Base-by-base conservation (phyloP, 345 rosid species). In the Linum trigynum region DNA sequence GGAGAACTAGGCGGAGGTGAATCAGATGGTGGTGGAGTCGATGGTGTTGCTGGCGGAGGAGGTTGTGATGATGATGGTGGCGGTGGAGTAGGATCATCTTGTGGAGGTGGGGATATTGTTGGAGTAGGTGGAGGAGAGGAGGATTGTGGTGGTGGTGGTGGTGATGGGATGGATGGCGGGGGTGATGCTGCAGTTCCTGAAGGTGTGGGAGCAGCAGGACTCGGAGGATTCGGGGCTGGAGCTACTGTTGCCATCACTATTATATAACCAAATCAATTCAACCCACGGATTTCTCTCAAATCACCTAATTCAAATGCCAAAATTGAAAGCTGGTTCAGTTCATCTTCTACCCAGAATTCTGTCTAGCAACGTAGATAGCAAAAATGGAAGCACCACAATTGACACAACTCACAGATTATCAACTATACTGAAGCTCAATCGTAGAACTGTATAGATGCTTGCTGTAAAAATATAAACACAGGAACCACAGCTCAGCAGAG, bases 241-340 rank as follows among this genome's bases (percentile, higher is more conserved):
- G 79, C 72, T 4, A 80, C 65, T 57, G 87, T 66, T 45, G 96
- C 81, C 98, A 92, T 92, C 77, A 69, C 55, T 68, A 62, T 50
- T 73, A 23, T 32, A 42, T 69, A 38, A 61, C 32, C 32, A 23
- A 23, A 23, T 23, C 32, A 70, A 55, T 64, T 39, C 43, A 1
- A 64, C 38, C 17, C 38, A 67, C 60, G 39, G 42, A 39, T 37
- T 35, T 59, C 63, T 2, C 66, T 10, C 64, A 32, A 65, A 7
- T 39, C 66, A 67, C 56, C 7, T 3, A 45, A 74, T 60, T 66
- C 65, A 67, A 39, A 66, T 66, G 58, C 63, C 64, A 73, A 48
- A 71, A 63, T 45, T 37, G 9, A 3, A 48, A 48, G 53, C 53
- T 48, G 3, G 32, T 48, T 48, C 53, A 48, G 53, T 48, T 9